Percentiles rank a stretch among this genome's conserved stretches.
phyloP scores from a whole-genome alignment of 2,329 filamentous ascomycete genomes.

The Talaromyces sp. region DNA sequence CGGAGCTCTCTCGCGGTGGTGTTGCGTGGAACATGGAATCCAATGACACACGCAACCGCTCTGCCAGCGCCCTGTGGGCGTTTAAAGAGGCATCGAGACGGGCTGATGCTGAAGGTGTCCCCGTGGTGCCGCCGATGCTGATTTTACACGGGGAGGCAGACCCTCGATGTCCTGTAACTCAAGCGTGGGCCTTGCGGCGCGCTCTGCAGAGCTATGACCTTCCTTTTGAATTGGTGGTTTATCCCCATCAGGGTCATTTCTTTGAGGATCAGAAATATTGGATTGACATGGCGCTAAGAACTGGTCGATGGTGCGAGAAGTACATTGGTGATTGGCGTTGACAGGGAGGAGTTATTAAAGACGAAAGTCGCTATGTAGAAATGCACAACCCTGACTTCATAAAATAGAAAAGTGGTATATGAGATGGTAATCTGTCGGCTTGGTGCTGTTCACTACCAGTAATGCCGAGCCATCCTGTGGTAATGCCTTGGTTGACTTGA shows the following conservation, averaged over 20 bases:
- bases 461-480: conserved; percentile 96
- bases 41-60: conserved; percentile 3
- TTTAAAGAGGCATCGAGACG: conserved; percentile 8
- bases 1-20: conserved; percentile 10
- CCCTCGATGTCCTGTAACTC: conserved; percentile 10
- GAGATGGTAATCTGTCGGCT: background rate
- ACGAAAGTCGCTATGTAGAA: too few species aligned
- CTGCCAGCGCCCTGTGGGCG: conserved; percentile 12
- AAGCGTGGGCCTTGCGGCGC: conserved; percentile 12
- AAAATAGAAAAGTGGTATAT: background rate
- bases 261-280: conserved; percentile 11
- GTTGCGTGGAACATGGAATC: conserved; percentile 11
- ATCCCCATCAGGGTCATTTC: conserved; percentile 9
- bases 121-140: conserved; percentile 12
- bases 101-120: background rate
- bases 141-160: conserved; percentile 15
- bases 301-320: conserved; percentile 2
- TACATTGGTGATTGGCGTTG: background rate
- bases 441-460: conserved; percentile 83
- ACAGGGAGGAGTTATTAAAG: background rate
- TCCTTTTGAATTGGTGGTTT: conserved; percentile 10
- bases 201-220: conserved; percentile 5
- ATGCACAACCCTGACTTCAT: too few species aligned
- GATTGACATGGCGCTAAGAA: conserved; percentile 3
- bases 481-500: conserved; percentile 95